Conservation (phyloP, 108 stramenopile species). For the Discostella pseudostelligera region DNA sequence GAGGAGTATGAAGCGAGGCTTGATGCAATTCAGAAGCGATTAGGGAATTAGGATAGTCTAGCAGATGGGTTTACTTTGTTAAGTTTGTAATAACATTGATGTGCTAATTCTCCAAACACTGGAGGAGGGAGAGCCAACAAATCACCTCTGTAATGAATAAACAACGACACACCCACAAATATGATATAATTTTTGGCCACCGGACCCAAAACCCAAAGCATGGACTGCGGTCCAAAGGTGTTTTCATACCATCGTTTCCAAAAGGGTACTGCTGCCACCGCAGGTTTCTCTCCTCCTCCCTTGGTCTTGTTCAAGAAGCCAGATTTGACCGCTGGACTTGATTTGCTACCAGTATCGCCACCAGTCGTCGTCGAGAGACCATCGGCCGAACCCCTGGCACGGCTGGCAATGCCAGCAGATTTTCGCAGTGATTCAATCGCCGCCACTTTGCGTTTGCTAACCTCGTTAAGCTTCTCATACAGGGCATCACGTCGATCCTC, state of each 20-base stretch:
- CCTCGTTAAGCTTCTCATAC: slow-evolving; percentile 72
- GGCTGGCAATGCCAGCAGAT: slow-evolving; percentile 46
- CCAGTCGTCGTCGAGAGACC: slow-evolving; percentile 7
- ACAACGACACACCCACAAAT: slow-evolving; percentile 63
- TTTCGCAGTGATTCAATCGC: slow-evolving; percentile 68
- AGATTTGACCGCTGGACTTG: slow-evolving; percentile 58
- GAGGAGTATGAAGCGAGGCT: slow-evolving; percentile 55
- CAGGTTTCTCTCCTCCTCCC: slow-evolving; percentile 10
- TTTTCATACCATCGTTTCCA: slow-evolving; percentile 62
- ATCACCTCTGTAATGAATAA: slow-evolving; percentile 78
- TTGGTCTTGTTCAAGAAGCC: slow-evolving; percentile 73
- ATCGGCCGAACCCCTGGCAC: slow-evolving; percentile 39
- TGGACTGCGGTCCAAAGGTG: slow-evolving; percentile 66
- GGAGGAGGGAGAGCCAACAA: slow-evolving; percentile 77
- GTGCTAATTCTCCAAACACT: no score
- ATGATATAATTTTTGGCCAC: slow-evolving; percentile 76
- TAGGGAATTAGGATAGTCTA: slow-evolving; percentile 31
- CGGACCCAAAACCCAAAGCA: slow-evolving; percentile 59
- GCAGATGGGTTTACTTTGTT: no score
- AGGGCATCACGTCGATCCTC: slow-evolving; percentile 72
- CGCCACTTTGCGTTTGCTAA: slow-evolving; percentile 66
- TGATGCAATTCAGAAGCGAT: slow-evolving; percentile 49
- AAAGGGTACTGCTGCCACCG: slow-evolving; percentile 19
- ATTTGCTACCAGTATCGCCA: slow-evolving; percentile 7
- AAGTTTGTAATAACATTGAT: no score